Evolutionary conservation across 805 yeast species (phyloP).

Genomic region (Yamadazyma nakazawae): DNA sequence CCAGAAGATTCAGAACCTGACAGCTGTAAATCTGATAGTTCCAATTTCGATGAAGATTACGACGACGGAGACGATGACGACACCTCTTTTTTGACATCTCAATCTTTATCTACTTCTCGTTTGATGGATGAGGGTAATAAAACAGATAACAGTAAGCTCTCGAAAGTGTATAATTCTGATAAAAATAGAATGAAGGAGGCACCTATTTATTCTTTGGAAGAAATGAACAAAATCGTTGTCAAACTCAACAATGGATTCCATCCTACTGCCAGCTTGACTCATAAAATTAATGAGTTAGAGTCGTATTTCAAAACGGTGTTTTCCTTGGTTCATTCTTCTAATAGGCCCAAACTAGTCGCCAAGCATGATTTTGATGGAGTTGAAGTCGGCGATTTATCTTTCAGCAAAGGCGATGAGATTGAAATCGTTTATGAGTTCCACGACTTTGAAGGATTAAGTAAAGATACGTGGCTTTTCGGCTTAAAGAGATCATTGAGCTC

Average conservation of each 20-base stretch:
- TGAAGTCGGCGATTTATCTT: constrained; percentile 37
- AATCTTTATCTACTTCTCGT: constrained; percentile 17
- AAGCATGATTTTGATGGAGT: constrained; percentile 27
- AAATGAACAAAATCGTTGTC: background rate
- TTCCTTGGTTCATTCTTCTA: constrained; percentile 6
- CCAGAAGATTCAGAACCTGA: constrained; percentile 4
- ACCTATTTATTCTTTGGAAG: constrained; percentile 21
- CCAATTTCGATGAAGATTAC: constrained; percentile 5
- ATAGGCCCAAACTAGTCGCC: constrained; percentile 9
- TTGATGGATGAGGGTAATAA: constrained; percentile 11
- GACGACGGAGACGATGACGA: constrained; percentile 11
- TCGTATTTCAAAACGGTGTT: constrained; percentile 21
- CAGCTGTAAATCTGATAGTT: constrained; percentile 4
- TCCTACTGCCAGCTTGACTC: constrained; percentile 20
- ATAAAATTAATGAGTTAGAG: constrained; percentile 23
- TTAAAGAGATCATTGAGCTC: constrained; percentile 11
- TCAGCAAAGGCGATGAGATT: constrained; percentile 30
- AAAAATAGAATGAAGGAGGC: constrained; percentile 33
- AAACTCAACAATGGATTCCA: constrained; percentile 1
- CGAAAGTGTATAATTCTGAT: constrained; percentile 28
- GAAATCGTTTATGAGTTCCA: constrained; percentile 34
- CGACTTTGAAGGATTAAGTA: constrained; percentile 17
- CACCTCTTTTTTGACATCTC: constrained; percentile 1
- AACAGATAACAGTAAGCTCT: constrained; percentile 17
- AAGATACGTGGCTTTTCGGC: constrained; percentile 35